Evolutionary conservation across 177 flowering plant genomes (phyloP).

Genomic region (Vitis hybrid): DNA sequence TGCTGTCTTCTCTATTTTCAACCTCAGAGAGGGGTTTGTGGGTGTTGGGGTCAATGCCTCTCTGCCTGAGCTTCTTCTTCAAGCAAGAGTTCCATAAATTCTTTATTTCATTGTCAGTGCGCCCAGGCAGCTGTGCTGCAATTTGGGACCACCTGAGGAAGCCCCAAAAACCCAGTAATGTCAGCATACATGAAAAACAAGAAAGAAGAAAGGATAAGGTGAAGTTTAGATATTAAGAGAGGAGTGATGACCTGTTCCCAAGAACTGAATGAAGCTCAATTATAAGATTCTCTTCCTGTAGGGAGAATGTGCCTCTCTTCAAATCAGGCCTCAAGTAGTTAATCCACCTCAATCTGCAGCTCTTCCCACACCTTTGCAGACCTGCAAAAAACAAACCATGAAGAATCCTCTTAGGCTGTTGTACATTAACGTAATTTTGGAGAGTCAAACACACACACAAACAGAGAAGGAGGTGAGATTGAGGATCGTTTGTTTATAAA

Average conservation of each 20-base stretch:
- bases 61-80: conserved; percentile 40
- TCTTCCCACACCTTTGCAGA: conserved; percentile 45
- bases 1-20: conserved; percentile 24
- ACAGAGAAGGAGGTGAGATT: not conserved
- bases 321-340: conserved; percentile 48
- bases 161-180: not conserved
- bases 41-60: conserved; percentile 40
- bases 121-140: conserved; percentile 38
- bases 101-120: conserved; percentile 46
- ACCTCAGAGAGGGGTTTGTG: conserved; percentile 34
- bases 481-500: no score
- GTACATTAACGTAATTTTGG: not conserved
- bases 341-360: conserved; percentile 48
- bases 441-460: not conserved
- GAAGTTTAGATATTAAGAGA: not conserved
- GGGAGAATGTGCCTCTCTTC: conserved; percentile 42
- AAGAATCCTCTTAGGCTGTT: no score
- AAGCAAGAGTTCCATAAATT: conserved; percentile 44
- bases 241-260: conserved; percentile 29
- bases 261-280: conserved; percentile 37
- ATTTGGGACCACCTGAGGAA: conserved; percentile 41
- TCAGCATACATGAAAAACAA: not conserved
- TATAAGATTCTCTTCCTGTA: conserved; percentile 33
- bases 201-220: no score
- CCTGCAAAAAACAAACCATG: conserved; percentile 14